Base-by-base conservation (phyloP, 2,329 filamentous ascomycete genomes). In the Pseudogymnoascus sp. region DNA sequence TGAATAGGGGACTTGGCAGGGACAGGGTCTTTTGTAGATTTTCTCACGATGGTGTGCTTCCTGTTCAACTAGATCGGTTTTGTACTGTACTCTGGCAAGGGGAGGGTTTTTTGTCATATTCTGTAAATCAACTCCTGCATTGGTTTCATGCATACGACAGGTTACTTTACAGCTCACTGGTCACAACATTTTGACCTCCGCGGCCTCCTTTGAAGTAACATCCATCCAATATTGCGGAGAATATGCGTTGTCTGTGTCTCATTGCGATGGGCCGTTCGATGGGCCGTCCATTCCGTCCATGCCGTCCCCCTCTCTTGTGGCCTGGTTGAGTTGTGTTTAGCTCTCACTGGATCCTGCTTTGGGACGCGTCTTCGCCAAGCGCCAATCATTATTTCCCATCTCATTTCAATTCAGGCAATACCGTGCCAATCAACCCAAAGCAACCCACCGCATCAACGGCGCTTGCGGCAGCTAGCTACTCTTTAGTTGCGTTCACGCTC, bases 241-340 rank as follows among this genome's bases (percentile, higher is more conserved):
- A 54, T 50, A 54, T 54, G 47, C 47, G 47, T 32, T 54, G 47
- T 32, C n/a, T 18, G 28, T 54, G 47, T 32, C 47, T 47, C 41
- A 32, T 16, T 32, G 47, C 25, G 25, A 54, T 54, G 47, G 25
- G 28, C 28, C 43, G 43, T 30, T 18, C 39, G 22, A 25, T 25
- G 43, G 22, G 43, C 47, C 43, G 25, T 30, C 39, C 20, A 22
- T 43, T 7, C 39, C 39, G 39, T 11, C 18, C 18, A 4, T 22
- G 9, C 38, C 37, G 39, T 22, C 39, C 18, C 6, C 12, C 12
- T 14, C n/a, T 30, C 22, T 30, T 30, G 25, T 50, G 43, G 43
- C 47, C 47, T n/a, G 47, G 47, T 54, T 32, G 47, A 54, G 47
- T 54, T 54, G 47, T 54, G 47, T 54, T 54, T 54, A 54, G 47